phyloP scores from a whole-genome alignment of 169 alveolate species.

The Perkinsus chesapeaki region DNA sequence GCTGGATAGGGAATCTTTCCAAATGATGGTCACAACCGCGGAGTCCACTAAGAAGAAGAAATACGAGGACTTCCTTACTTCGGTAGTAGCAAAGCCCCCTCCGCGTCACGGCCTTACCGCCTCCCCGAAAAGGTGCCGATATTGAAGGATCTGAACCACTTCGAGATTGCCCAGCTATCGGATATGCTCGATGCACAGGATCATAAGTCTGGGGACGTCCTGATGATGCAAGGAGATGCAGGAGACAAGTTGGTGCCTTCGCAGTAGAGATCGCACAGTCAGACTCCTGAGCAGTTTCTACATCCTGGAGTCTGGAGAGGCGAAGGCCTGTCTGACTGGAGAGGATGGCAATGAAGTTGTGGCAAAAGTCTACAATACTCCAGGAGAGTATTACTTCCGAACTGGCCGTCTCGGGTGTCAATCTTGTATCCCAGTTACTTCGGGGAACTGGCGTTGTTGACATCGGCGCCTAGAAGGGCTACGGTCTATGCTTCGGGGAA shows the following conservation, averaged over 20 bases:
- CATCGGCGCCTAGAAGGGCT: background rate
- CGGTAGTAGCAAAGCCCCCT: background rate
- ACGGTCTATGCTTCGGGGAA: background rate
- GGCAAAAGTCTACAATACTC: background rate
- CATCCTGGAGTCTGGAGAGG: background rate
- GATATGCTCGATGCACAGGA: background rate
- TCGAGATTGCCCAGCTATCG: background rate
- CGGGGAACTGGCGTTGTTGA: background rate
- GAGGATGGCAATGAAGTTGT: background rate
- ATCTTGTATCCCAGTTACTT: background rate
- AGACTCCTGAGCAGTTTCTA: background rate
- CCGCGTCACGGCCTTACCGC: background rate
- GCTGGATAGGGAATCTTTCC: background rate
- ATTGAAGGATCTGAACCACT: background rate
- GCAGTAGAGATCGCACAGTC: background rate
- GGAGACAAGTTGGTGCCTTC: background rate
- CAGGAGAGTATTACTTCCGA: background rate
- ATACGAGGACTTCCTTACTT: background rate
- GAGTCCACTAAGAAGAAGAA: background rate
- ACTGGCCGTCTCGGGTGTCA: background rate
- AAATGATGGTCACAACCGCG: background rate
- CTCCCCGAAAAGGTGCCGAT: background rate
- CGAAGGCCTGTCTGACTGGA: background rate
- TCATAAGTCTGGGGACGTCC: background rate
- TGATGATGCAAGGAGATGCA: background rate